Conservation (phyloP, 345 rosid genomes). For the Populus euphratica region DNA sequence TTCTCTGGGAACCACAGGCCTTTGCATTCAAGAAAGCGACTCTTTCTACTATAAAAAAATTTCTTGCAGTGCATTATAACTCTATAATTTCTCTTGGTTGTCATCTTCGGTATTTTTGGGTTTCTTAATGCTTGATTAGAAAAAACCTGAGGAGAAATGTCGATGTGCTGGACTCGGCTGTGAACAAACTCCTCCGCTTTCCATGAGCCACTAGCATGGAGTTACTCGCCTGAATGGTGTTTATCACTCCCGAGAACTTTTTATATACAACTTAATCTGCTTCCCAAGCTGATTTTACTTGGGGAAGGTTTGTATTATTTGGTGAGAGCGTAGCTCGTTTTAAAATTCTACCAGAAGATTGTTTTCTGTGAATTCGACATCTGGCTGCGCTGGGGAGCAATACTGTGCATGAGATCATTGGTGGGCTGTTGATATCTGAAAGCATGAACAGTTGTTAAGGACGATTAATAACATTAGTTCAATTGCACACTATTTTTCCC, state of each 20-base stretch:
- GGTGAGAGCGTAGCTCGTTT: not conserved
- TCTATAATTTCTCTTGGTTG: not conserved
- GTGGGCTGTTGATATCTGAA: not conserved
- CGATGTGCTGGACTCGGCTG: conserved; percentile 74
- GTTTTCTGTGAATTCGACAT: not conserved
- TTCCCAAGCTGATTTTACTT: not conserved
- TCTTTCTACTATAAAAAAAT: not conserved
- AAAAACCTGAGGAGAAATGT: conserved; percentile 76
- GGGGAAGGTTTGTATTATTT: not conserved
- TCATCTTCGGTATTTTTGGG: conserved; percentile 3
- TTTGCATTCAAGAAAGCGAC: not conserved
- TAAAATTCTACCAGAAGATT: not conserved
- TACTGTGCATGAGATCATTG: not conserved
- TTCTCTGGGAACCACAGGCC: not conserved
- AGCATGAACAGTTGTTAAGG: not conserved
- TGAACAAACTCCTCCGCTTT: conserved; percentile 60
- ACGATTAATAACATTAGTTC: not conserved
- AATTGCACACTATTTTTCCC: not conserved
- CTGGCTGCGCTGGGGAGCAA: not conserved
- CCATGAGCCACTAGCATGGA: conserved; percentile 22
- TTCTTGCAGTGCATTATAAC: not conserved
- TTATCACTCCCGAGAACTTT: not conserved
- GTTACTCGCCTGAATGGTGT: not conserved
- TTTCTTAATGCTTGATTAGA: conserved; percentile 52
- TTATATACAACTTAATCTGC: not conserved